Base-by-base conservation (phyloP, 1,139 yeast genomes). In the Saccharomyces hybrid region DNA sequence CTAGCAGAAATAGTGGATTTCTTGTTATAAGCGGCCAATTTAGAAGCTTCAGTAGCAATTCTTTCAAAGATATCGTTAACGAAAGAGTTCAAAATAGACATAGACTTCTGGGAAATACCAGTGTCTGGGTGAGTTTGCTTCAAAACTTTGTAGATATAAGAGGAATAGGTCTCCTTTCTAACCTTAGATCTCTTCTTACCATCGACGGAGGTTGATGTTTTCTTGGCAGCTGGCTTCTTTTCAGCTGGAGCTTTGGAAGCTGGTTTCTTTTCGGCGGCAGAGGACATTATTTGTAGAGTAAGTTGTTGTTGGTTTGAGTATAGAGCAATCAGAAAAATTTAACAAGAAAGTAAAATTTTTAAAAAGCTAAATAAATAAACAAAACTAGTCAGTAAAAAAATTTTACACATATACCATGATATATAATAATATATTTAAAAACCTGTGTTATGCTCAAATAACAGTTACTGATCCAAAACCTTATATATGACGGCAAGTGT, bases 91-190 rank as follows among this genome's bases (percentile, higher is more conserved):
- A 93, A 87, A 76, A 93, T 93, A 58, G 97, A 90, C 97, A 93
- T 93, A 67, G 99, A 97, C 78, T 90, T 89, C 79, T 91, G 96
- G 65, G 99, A 93, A 74, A 93, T 93, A 89, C 99, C 98, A 62
- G 98, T 93, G 76, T 93, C 98, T 77, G 98, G 96, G 79, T 93
- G 97, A 64, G 98, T 91, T 83, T 93, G 96, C 80, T 90, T 88
- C 76, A 90, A 85, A 67, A 90, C 97, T 80, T 93, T 93, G 95
- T 91, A 91, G 73, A 93, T 93, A 81, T 93, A 93, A 62, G 98
- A 90, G 64, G 97, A 90, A 83, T 91, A 93, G 62, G 98, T 90
- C 80, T 93, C 98, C 87, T 89, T 91, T 85, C 99, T 89, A 70
- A 95, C 79, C 86, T 91, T 91, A 69, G 90, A 74, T 83, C 96